phyloP scores from a whole-genome alignment of 768 basidiomycete species.

The Galerina sulciceps region DNA sequence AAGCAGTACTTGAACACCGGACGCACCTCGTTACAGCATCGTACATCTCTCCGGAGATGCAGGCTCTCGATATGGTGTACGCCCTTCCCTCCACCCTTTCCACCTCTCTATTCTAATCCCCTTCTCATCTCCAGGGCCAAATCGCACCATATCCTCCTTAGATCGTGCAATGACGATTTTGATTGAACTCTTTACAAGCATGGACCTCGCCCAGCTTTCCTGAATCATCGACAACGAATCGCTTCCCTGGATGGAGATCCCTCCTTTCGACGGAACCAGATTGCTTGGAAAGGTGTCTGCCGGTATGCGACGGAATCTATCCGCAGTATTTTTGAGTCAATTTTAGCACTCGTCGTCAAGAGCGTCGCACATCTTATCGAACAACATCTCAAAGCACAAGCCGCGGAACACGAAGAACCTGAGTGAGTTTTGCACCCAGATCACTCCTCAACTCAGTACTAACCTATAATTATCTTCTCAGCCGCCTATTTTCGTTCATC shows the following conservation, averaged over 20 bases:
- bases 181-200: conserved; percentile 68
- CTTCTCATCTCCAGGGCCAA: conserved; percentile 59
- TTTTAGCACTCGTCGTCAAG: conserved; percentile 40
- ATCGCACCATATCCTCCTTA: conserved; percentile 70
- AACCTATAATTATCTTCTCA: conserved; percentile 19
- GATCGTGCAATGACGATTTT: conserved; percentile 58
- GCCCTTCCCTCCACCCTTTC: too few relatives aligned
- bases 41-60: conserved; percentile 84
- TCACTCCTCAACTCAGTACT: neutral
- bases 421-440: conserved; percentile 37
- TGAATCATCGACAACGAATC: conserved; percentile 58
- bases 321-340: neutral
- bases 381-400: conserved; percentile 40
- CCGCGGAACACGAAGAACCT: conserved; percentile 32
- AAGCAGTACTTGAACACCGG: conserved; percentile 66
- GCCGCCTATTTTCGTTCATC: conserved; percentile 57
- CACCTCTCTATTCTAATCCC: too few relatives aligned
- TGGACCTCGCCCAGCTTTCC: conserved; percentile 67
- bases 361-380: conserved; percentile 50
- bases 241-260: conserved; percentile 49
- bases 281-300: conserved; percentile 26
- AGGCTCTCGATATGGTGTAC: conserved; percentile 61
- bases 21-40: conserved; percentile 92
- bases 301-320: conserved; percentile 4
- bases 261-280: conserved; percentile 36